Base-by-base conservation (phyloP, 1,284 basidiomycete species). In the Waitea zeae region DNA sequence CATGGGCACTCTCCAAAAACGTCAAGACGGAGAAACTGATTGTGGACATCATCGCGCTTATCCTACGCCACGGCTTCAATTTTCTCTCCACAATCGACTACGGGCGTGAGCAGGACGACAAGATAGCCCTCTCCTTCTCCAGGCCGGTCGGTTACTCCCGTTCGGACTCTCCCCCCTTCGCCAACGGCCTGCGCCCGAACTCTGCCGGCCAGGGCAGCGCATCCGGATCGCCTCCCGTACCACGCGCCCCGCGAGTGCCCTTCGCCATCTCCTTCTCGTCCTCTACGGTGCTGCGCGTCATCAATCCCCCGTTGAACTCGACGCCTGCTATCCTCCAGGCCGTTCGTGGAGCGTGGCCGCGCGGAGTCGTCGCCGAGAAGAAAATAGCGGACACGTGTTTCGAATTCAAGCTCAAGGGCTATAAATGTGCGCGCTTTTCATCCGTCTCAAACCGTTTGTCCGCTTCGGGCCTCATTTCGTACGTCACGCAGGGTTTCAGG, bases 401-500 rank as follows among this genome's bases (percentile, higher is more conserved):
- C 46, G 79, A 83, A 49, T 83, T 83, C 54, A 81, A 77, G 48
- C 58, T 83, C 36, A 80, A 78, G 44, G 80, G 79, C 12, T 83
- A 82, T 49, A 72, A 65, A 58, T 80, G 79, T 81, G 47, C 38
- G 70, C 58, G 33, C 31, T 22, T 18, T 22, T 26, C 20, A 12
- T n/a, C 24, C 9, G 9, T 26, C 24, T 7, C 24, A n/a, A 7
- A 26, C n/a, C n/a, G n/a, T n/a, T n/a, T n/a, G n/a, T n/a, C n/a
- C n/a, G n/a, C n/a, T n/a, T n/a, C n/a, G n/a, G n/a, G n/a, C n/a
- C n/a, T 46, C 41, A 33, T 29, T n/a, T n/a, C n/a, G n/a, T n/a
- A n/a, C n/a, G 9, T 26, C 7, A 9, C 24, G 24, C 41, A 79
- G 77, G 73, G 71, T 82, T 80, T 46, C 70, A 81, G 50, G 71